Evolutionary conservation across 2,329 filamentous ascomycete genomes (phyloP).

Genomic region (Pseudomassariella vexata): DNA sequence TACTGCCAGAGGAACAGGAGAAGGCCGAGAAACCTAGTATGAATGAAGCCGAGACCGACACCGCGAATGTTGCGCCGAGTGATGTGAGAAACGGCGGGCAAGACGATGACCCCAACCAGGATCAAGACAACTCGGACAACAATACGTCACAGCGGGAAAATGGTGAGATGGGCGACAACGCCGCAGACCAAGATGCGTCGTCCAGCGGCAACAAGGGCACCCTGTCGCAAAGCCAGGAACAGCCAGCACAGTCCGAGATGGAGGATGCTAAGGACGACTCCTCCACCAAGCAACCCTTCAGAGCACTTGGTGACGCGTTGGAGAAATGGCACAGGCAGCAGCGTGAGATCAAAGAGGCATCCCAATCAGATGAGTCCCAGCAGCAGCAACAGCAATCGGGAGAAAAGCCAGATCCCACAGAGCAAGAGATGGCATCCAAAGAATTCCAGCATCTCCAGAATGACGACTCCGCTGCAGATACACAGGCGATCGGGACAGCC

Average conservation of each 20-base stretch:
- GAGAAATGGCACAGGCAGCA: slow-evolving; percentile 91
- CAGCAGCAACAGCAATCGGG: slow-evolving; percentile 21
- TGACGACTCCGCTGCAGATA: slow-evolving; percentile 74
- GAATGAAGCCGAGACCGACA: slow-evolving; percentile 46
- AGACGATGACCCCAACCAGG: slow-evolving; percentile 57
- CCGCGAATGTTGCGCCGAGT: slow-evolving; percentile 58
- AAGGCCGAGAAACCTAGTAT: slow-evolving; percentile 16
- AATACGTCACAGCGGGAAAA: slow-evolving; percentile 60
- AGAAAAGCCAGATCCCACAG: slow-evolving; percentile 46
- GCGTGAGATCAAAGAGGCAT: slow-evolving; percentile 67
- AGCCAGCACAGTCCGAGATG: slow-evolving; percentile 35
- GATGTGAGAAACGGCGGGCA: slow-evolving; percentile 59
- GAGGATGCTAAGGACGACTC: slow-evolving; percentile 37
- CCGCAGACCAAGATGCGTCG: slow-evolving; percentile 58
- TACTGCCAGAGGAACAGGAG: slow-evolving; percentile 24
- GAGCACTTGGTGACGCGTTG: slow-evolving; percentile 87
- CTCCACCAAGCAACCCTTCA: slow-evolving; percentile 66
- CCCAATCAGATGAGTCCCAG: slow-evolving; percentile 45
- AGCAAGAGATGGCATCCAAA: slow-evolving; percentile 52
- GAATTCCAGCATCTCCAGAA: slow-evolving; percentile 93
- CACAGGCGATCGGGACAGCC: slow-evolving; percentile 85
- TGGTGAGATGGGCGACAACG: slow-evolving; percentile 59
- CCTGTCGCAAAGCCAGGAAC: slow-evolving; percentile 41
- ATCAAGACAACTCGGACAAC: slow-evolving; percentile 54
- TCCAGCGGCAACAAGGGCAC: slow-evolving; percentile 58